Evolutionary conservation across 2,329 filamentous ascomycete genomes (phyloP).

Genomic region (Tolypocladium paradoxum): DNA sequence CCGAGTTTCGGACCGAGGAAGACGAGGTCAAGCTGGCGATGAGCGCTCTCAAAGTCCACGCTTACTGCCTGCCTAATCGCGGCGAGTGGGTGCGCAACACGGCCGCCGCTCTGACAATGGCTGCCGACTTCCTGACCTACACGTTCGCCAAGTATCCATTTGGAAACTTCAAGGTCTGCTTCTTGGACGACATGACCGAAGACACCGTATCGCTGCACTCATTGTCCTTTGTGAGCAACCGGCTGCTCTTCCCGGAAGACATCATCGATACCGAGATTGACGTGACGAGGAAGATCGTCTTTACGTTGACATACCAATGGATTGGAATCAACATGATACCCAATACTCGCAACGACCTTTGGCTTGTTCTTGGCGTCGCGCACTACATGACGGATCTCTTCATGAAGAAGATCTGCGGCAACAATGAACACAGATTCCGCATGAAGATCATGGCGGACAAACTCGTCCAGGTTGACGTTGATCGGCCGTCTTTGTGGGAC

Average conservation of each 20-base stretch:
- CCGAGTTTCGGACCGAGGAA: slow-evolving; percentile 79
- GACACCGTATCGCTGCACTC: slow-evolving; percentile 72
- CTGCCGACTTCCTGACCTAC: slow-evolving; percentile 84
- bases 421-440: slow-evolving; percentile 87
- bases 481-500: slow-evolving; percentile 70
- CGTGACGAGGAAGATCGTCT: slow-evolving; percentile 68
- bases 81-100: slow-evolving; percentile 77
- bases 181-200: slow-evolving; percentile 76
- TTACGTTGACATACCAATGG: slow-evolving; percentile 85
- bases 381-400: slow-evolving; percentile 94
- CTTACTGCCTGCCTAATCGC: slow-evolving; percentile 79
- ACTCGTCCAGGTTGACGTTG: slow-evolving; percentile 70
- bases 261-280: slow-evolving; percentile 79
- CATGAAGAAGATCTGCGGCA: slow-evolving; percentile 81
- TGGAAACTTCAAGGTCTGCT: slow-evolving; percentile 83
- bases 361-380: slow-evolving; percentile 81
- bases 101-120: slow-evolving; percentile 71
- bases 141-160: slow-evolving; percentile 88
- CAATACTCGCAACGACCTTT: slow-evolving; percentile 68
- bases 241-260: slow-evolving; percentile 73
- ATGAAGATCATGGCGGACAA: slow-evolving; percentile 77
- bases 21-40: slow-evolving; percentile 85
- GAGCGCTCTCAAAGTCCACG: slow-evolving; percentile 80
- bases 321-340: slow-evolving; percentile 88
- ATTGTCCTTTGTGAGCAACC: slow-evolving; percentile 76